These are phyloP conservation scores for Lagenidium giganteum DNA, from an alignment of 352 stramenopile genomes.

Conservation along the genomic window DNA sequence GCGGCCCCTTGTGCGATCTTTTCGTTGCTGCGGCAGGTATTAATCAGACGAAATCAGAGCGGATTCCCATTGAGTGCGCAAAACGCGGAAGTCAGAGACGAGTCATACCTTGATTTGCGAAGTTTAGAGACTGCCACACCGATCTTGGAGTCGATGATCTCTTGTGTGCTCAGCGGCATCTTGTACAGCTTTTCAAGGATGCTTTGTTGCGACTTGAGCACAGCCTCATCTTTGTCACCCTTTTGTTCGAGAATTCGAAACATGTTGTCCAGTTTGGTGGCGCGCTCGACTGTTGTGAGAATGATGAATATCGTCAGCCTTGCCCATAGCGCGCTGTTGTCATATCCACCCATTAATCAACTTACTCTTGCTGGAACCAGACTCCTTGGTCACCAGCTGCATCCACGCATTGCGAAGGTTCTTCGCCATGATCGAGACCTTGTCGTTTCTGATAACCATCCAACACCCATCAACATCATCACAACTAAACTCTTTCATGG, in stretches of 20 bases:
- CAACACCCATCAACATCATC: neutral
- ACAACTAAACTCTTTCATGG: neutral
- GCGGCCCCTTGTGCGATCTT: slow-evolving; percentile 49
- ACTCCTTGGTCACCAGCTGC: slow-evolving; percentile 40
- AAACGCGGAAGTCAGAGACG: slow-evolving; percentile 19
- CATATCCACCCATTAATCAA: slow-evolving; percentile 3
- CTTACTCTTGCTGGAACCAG: slow-evolving; percentile 19
- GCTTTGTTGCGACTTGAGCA: slow-evolving; percentile 30
- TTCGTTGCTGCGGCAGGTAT: slow-evolving; percentile 45
- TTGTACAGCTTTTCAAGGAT: slow-evolving; percentile 53
- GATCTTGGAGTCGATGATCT: slow-evolving; percentile 81
- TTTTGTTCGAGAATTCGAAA: slow-evolving; percentile 47
- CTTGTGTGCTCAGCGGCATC: slow-evolving; percentile 59
- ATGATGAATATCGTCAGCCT: no score
- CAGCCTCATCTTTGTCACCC: slow-evolving; percentile 25
- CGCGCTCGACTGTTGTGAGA: slow-evolving; percentile 16
- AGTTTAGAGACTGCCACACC: slow-evolving; percentile 70
- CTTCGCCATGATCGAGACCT: slow-evolving; percentile 62
- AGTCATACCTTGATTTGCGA: slow-evolving; percentile 55
- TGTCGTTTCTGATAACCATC: slow-evolving; percentile 57
- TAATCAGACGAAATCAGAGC: slow-evolving; percentile 52
- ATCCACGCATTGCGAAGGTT: slow-evolving; percentile 73
- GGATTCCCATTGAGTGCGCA: no score
- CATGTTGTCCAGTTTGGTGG: slow-evolving; percentile 47
- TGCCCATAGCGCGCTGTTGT: no score